Evolutionary conservation across 2,329 filamentous ascomycete genomes (phyloP).

Genomic region (Magnaporthiopsis rhizophila): DNA sequence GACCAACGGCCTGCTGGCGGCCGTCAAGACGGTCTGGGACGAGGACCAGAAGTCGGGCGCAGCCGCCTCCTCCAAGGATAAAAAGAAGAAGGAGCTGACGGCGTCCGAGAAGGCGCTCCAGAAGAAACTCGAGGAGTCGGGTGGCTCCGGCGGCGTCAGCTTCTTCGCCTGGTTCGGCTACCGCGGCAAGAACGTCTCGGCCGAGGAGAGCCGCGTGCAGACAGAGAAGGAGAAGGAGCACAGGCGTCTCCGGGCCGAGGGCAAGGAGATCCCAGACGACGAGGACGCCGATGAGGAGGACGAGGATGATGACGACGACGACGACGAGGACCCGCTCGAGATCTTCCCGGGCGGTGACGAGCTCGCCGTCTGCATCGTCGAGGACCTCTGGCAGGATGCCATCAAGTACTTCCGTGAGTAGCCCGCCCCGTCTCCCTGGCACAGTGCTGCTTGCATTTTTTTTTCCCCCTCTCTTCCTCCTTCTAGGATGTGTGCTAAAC

Average conservation of each 20-base stretch:
- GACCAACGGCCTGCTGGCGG: conserved; percentile 70
- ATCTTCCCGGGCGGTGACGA: conserved; percentile 85
- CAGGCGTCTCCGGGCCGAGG: conserved; percentile 35
- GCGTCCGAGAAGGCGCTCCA: conserved; percentile 27
- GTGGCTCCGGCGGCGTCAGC: conserved; percentile 57
- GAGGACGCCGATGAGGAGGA: conserved; percentile 51
- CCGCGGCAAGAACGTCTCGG: conserved; percentile 59
- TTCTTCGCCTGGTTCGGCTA: conserved; percentile 92
- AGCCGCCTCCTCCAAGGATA: conserved; percentile 18
- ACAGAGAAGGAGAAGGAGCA: conserved; percentile 52
- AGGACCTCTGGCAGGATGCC: conserved; percentile 83
- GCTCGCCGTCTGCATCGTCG: conserved; percentile 69
- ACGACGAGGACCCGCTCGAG: conserved; percentile 64
- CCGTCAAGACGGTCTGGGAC: conserved; percentile 62
- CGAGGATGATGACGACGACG: conserved; percentile 51
- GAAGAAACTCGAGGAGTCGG: conserved; percentile 20
- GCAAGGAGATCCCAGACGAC: conserved; percentile 37
- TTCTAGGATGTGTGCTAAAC: background rate
- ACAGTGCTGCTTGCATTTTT: background rate
- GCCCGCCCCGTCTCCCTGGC: conserved; percentile 6
- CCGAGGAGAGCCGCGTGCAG: conserved; percentile 61
- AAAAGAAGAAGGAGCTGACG: conserved; percentile 29
- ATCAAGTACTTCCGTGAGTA: conserved; percentile 85
- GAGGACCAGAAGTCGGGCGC: conserved; percentile 32
- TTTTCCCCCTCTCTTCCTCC: background rate